phyloP scores from a whole-genome alignment of 2,329 filamentous ascomycete genomes.

The Balansia obtecta region DNA sequence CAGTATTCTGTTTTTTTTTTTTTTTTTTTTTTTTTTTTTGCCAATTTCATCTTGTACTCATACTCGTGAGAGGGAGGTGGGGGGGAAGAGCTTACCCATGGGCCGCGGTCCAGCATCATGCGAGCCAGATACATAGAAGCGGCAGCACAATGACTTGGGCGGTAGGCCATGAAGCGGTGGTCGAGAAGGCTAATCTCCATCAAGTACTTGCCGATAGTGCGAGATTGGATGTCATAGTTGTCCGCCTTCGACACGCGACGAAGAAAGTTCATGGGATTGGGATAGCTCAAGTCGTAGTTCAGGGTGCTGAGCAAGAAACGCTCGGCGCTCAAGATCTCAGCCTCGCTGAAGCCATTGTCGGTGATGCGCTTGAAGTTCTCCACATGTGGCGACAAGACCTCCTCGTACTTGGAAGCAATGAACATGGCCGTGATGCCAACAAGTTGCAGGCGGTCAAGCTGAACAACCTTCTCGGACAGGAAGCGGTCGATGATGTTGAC shows the following conservation, averaged over 20 bases:
- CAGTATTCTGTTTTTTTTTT: conserved; percentile 5
- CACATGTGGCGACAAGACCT: conserved; percentile 92
- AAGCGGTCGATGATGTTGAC: conserved; percentile 99
- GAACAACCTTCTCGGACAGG: conserved; percentile 87
- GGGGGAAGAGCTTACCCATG: conserved; percentile 86
- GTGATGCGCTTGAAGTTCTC: conserved; percentile 95
- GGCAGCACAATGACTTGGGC: conserved; percentile 81
- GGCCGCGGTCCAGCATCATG: conserved; percentile 76
- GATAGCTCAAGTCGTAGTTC: conserved; percentile 95
- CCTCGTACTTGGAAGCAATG: conserved; percentile 97
- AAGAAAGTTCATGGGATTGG: conserved; percentile 99
- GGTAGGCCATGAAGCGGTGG: conserved; percentile 82
- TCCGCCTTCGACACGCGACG: conserved; percentile 98
- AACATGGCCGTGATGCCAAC: conserved; percentile 99
- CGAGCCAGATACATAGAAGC: conserved; percentile 92
- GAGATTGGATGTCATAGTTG: conserved; percentile 96
- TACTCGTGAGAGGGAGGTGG: neutral
- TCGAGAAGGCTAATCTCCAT: conserved; percentile 95
- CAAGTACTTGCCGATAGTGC: conserved; percentile 93
- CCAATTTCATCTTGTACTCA: neutral
- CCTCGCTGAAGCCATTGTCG: conserved; percentile 89
- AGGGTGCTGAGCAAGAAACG: conserved; percentile 83
- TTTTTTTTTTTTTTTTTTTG: too few species aligned
- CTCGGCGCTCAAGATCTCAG: conserved; percentile 94
- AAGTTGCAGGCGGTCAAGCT: conserved; percentile 88